Base-by-base conservation (phyloP, 2,329 filamentous ascomycete genomes). In the Ustilaginoidea virens region DNA sequence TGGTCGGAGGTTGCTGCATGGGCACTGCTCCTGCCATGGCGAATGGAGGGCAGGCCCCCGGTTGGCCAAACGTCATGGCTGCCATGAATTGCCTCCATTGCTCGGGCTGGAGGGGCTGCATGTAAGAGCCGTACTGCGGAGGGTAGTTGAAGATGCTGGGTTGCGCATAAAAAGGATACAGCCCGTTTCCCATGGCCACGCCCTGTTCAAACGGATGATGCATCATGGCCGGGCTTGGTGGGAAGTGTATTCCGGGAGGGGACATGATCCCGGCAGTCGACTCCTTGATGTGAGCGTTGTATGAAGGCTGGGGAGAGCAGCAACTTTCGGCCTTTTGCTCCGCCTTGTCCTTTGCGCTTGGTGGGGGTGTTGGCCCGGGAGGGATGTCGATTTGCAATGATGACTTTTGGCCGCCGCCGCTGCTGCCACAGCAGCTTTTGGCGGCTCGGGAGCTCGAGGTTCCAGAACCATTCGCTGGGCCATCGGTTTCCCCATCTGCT, bases 31-130 rank as follows among this genome's bases (percentile, higher is more conserved):
- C 35, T 9, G 42, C 29, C 30, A 46, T 39, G n/a, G 37, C 39
- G 30, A 47, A 46, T 8, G 44, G 14, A 8, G 26, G 27, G 17
- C 17, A 13, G 12, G 21, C 21, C 17, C 17, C 25, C 4, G 17
- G 20, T 14, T 28, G 30, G 25, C 22, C 27, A 18, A 35, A 35
- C 22, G 21, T 15, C 46, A 56, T 46, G 5, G 51, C 43, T 34
- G 53, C 50, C 47, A 64, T 56, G 15, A 60, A 47, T 34, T 67
- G 56, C 29, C 58, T 51, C 61, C 63, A 69, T 28, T 64, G 62
- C 10, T 60, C 53, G n/a, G 60, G 63, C 35, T 69, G 61, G 7
- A 70, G 51, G 4, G 66, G 66, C 28, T 68, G 63, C 37, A 65
- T 52, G 38, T 58, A 69, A 1, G 66, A 68, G 6, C 66, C 66